These are phyloP conservation scores for Kwoniella shivajii DNA, from an alignment of 1,284 basidiomycete genomes.

Conservation along the genomic window DNA sequence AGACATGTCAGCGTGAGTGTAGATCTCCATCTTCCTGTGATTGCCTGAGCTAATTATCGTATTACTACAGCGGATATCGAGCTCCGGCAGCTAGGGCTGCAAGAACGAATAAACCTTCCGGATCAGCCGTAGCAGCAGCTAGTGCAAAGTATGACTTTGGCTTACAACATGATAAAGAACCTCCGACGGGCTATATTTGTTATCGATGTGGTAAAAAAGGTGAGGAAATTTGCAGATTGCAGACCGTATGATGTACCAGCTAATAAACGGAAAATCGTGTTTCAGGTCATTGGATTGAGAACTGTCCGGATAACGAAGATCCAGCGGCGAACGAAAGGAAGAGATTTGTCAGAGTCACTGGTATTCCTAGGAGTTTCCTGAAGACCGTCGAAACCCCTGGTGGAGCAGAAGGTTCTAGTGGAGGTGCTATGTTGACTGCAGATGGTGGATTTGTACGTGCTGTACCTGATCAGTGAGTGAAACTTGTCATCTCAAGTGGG, in stretches of 20 bases:
- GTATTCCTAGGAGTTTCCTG: conserved; percentile 95
- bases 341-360: conserved; percentile 95
- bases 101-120: conserved; percentile 19
- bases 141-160: conserved; percentile 54
- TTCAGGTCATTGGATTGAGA: conserved; percentile 97
- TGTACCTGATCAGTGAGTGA: conserved; percentile 81
- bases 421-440: conserved; percentile 93
- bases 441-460: conserved; percentile 95
- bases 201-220: conserved; percentile 98
- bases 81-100: conserved; percentile 17
- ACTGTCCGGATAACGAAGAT: conserved; percentile 96
- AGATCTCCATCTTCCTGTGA: not conserved
- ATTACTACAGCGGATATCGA: conserved; percentile 11
- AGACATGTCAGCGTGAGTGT: conserved; percentile 50
- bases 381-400: conserved; percentile 90
- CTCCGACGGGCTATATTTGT: conserved; percentile 94
- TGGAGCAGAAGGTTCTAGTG: conserved; percentile 65
- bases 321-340: conserved; percentile 91
- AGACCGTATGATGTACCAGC: no score
- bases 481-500: not conserved
- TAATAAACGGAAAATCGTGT: no score
- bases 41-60: not conserved
- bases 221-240: no score
- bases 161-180: conserved; percentile 57
- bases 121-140: conserved; percentile 54